Evolutionary conservation across 768 basidiomycete species (phyloP).

Genomic region (Amanita phalloides): DNA sequence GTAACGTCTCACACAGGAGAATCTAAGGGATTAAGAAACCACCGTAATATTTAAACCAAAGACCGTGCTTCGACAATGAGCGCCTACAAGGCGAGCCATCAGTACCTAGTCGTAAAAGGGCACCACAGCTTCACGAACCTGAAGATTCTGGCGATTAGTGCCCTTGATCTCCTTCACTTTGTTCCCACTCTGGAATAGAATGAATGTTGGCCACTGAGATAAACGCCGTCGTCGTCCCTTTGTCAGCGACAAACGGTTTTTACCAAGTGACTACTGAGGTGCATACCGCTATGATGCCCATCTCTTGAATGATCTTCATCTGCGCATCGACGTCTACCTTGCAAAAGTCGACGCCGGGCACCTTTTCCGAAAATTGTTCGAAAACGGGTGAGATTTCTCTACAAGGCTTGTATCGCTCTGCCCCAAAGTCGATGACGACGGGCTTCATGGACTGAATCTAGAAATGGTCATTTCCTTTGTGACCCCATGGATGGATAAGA

Average conservation of each 20-base stretch:
- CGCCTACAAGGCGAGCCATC: too few species aligned
- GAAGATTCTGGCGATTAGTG: too few species aligned
- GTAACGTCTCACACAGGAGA: too few species aligned
- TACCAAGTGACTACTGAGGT: constrained; percentile 13
- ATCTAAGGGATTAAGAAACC: too few species aligned
- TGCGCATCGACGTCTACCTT: constrained; percentile 66
- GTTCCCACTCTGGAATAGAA: constrained; percentile 24
- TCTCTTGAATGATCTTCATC: constrained; percentile 40
- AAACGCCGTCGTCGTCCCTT: background rate
- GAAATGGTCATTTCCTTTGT: background rate
- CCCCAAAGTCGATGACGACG: constrained; percentile 64
- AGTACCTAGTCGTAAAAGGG: too few species aligned
- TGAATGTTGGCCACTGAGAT: constrained; percentile 32
- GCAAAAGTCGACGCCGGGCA: constrained; percentile 44
- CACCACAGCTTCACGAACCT: too few species aligned
- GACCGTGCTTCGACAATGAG: too few species aligned
- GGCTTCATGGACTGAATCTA: constrained; percentile 38
- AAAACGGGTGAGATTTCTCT: constrained; percentile 56
- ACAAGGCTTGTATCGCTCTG: constrained; percentile 71
- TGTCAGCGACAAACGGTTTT: background rate
- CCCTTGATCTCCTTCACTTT: constrained; percentile 16
- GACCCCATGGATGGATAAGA: background rate
- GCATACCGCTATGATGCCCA: constrained; percentile 46
- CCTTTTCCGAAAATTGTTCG: constrained; percentile 36
- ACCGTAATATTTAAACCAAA: too few species aligned